phyloP scores from a whole-genome alignment of 2,329 filamentous ascomycete genomes.

The Trichoderma sp. region DNA sequence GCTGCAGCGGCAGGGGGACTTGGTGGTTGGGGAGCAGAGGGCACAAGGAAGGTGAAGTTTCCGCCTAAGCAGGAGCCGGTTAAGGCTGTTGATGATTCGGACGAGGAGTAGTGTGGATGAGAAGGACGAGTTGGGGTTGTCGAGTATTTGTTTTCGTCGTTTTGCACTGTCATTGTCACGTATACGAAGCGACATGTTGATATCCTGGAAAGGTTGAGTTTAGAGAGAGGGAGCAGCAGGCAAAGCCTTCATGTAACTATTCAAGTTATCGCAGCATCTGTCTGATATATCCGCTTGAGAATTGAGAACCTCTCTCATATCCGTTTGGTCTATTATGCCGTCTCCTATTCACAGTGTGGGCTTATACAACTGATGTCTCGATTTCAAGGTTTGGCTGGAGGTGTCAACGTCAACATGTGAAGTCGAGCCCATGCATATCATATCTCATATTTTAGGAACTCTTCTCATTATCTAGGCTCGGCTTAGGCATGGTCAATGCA shows the following conservation, averaged over 20 bases:
- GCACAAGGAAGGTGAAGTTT: constrained; percentile 38
- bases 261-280: background rate
- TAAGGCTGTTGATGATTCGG: constrained; percentile 11
- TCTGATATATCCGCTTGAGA: background rate
- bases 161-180: background rate
- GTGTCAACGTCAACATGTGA: background rate
- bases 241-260: background rate
- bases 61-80: constrained; percentile 27
- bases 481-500: background rate
- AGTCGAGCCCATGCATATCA: background rate
- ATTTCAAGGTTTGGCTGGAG: background rate
- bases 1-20: constrained; percentile 30
- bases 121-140: background rate
- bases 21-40: constrained; percentile 37
- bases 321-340: background rate
- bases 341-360: background rate
- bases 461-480: background rate
- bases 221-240: background rate
- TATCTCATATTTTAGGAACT: background rate
- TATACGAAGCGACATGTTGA: background rate
- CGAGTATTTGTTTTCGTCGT: background rate
- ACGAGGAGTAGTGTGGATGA: background rate
- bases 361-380: background rate
- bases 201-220: background rate
- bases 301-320: background rate